Evolutionary conservation across 139 green algal species (phyloP).

Genomic region (Chlorella sorokiniana): DNA sequence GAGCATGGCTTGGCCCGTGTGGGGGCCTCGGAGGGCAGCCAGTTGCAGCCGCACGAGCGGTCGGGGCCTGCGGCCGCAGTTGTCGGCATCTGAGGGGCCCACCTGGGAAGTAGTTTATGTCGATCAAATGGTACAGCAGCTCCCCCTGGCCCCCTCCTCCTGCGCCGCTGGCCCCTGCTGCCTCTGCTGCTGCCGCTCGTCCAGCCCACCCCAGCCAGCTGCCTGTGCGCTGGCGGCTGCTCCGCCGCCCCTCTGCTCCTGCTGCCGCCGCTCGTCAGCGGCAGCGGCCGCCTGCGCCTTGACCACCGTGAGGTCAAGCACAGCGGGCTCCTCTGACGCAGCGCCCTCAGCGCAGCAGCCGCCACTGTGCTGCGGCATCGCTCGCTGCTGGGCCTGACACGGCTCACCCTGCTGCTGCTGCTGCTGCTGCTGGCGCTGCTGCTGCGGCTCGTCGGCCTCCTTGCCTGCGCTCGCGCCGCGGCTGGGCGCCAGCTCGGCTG

Average conservation of each 20-base stretch:
- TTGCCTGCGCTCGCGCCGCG: not conserved
- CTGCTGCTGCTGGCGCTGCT: not conserved
- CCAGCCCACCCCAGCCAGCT: not conserved
- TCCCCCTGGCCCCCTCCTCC: not conserved
- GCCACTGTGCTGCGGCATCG: not conserved
- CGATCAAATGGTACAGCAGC: slow-evolving; percentile 52
- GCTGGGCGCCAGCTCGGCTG: not conserved
- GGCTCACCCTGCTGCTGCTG: not conserved
- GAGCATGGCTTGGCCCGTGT: no score
- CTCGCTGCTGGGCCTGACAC: not conserved
- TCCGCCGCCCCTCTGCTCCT: not conserved
- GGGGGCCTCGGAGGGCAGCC: not conserved
- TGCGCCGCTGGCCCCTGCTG: not conserved
- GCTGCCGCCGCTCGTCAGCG: not conserved
- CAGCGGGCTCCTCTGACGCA: not conserved
- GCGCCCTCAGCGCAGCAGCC: not conserved
- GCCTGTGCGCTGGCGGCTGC: no score
- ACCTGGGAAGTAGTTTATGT: slow-evolving; percentile 68
- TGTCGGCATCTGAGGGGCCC: not conserved
- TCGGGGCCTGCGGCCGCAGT: not conserved
- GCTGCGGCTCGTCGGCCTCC: not conserved
- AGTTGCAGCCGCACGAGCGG: not conserved
- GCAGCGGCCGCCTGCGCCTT: not conserved
- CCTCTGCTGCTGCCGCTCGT: slow-evolving; percentile 4
- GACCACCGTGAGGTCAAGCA: not conserved